Base-by-base conservation (phyloP, 2,329 filamentous ascomycete species). In the Trematosphaeria pertusa region DNA sequence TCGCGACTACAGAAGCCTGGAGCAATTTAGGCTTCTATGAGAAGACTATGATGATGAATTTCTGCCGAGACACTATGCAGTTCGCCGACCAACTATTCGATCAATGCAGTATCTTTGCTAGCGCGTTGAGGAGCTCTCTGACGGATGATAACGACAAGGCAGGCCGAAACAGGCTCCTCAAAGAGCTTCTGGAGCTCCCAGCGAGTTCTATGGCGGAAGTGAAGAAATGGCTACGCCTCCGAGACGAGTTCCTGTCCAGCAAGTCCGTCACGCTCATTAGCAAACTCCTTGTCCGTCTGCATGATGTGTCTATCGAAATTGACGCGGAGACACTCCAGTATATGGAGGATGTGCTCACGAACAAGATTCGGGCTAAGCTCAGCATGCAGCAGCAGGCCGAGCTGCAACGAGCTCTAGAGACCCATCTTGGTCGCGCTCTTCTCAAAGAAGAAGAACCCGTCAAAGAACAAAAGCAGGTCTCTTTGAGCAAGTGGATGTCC, bases 11-110 rank as follows among this genome's bases (percentile, higher is more conserved):
- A 3, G 91, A 96, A 65, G 76, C 77, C 9, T 99, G 94, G 94
- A 91, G 90, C 54, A 73, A 74, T 35, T 77, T 83, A 11, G 81
- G 81, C 3, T 84, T 89, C 48, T 87, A 93, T 39, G 57, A 69
- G 22, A 94, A 91, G 66, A 73, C 78, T 15, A 78, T 84, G 43
- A 92, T 99, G 89, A 87, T 91, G 61, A 87, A 96, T 46, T 97
- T 97, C 63, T 97, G 92, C 66, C 87, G 94, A 56, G 91, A 96
- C 65, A 89, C 89, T 11, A 99, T 99, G 84, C 91, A 97, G 61
- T 89, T 96, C 64, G 92, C 93, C 0, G 89, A 96, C 64, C 81
- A 83, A 26, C 80, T 96, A 1, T 89, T 97, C 64, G 86, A 89
- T 31, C 87, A 96, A 59, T 94, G 95, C 68, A 87, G 86, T 39